These are phyloP conservation scores for Sclerotiophoma versabilis DNA, from an alignment of 2,329 filamentous ascomycete genomes.

Conservation along the genomic window DNA sequence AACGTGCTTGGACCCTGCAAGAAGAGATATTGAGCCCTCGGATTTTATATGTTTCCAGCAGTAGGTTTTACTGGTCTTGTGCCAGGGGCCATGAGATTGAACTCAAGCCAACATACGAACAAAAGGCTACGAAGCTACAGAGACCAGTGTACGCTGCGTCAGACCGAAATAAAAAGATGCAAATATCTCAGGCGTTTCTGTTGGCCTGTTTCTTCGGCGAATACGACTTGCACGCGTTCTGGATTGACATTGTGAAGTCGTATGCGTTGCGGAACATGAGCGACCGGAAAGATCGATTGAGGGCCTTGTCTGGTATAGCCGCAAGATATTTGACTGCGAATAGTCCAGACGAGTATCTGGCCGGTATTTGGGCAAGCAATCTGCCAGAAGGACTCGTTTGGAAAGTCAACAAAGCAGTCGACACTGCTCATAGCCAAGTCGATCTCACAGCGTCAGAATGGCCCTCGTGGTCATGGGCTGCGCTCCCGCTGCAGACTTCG, in stretches of 20 bases:
- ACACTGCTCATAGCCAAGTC: not conserved
- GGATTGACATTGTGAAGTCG: not conserved
- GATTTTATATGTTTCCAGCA: not conserved
- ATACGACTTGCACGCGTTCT: not conserved
- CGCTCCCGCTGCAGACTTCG: not conserved
- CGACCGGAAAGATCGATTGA: not conserved
- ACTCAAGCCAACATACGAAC: not conserved
- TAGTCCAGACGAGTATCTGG: not conserved
- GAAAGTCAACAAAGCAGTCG: not conserved
- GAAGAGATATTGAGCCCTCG: not conserved
- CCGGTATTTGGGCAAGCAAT: not conserved
- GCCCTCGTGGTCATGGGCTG: not conserved
- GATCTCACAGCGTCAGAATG: not conserved
- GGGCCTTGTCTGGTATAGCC: not conserved
- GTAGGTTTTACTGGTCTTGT: not conserved
- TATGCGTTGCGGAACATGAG: not conserved
- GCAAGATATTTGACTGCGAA: not conserved
- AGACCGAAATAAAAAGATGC: not conserved
- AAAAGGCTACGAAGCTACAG: not conserved
- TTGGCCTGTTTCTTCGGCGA: not conserved
- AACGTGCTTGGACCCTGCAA: not conserved
- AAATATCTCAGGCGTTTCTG: not conserved
- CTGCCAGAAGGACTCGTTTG: not conserved
- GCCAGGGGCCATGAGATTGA: not conserved
- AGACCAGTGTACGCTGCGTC: not conserved